These are phyloP conservation scores for Malus hybrid DNA, from an alignment of 331 rosid species.

Conservation along the genomic window DNA sequence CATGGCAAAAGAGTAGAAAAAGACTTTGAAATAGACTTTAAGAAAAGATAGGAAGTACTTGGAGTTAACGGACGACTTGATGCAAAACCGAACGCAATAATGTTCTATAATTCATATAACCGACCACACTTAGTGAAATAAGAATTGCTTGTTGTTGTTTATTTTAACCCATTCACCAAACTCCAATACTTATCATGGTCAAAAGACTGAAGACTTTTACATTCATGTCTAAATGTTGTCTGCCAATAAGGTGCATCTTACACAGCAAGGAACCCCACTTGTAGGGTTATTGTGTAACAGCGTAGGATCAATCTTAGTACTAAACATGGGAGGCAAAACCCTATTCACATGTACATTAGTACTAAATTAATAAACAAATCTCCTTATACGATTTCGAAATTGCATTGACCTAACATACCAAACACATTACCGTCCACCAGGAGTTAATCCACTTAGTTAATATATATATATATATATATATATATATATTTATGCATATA, in stretches of 20 bases:
- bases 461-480: too few species aligned
- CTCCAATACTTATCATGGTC: neutral
- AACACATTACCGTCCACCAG: conserved; percentile 7
- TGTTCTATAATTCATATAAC: too few species aligned
- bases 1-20: too few species aligned
- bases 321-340: neutral
- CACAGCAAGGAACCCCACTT: neutral
- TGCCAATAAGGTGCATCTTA: neutral
- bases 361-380: neutral
- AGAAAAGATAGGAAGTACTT: too few species aligned
- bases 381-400: neutral
- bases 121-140: too few species aligned
- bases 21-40: too few species aligned
- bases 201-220: neutral
- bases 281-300: neutral
- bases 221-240: neutral
- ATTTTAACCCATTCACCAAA: too few species aligned
- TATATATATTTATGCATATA: too few species aligned
- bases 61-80: too few species aligned
- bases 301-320: neutral
- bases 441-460: neutral
- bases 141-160: too few species aligned
- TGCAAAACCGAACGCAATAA: rapidly evolving
- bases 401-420: conserved; percentile 12
- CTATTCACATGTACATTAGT: neutral